Evolutionary conservation across 345 rosid genomes (phyloP).

Genomic region (Dipteronia sinensis): DNA sequence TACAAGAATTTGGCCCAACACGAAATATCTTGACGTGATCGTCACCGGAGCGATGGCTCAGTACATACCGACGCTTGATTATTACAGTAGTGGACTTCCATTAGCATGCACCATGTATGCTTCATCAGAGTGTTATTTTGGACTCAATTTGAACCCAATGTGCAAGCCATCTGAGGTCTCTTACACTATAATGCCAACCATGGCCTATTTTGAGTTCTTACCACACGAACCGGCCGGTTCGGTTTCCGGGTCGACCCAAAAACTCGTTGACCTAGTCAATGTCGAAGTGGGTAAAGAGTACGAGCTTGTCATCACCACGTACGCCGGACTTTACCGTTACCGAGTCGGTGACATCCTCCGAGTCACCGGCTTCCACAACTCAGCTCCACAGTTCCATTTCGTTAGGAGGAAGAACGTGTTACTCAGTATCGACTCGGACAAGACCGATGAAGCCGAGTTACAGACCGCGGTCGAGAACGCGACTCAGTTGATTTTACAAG

Average conservation of each 20-base stretch:
- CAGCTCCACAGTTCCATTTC: constrained; percentile 90
- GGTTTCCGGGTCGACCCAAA: constrained; percentile 18
- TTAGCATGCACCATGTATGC: constrained; percentile 97
- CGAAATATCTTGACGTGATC: constrained; percentile 86
- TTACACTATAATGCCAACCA: constrained; percentile 93
- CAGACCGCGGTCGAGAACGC: constrained; percentile 82
- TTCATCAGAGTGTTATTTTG: constrained; percentile 93
- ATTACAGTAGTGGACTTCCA: constrained; percentile 80
- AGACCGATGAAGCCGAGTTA: constrained; percentile 90
- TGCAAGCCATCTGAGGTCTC: constrained; percentile 80
- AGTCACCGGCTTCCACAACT: constrained; percentile 88
- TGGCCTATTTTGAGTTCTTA: constrained; percentile 91
- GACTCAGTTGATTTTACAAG: constrained; percentile 36
- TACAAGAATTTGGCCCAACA: constrained; percentile 83
- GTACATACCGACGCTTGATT: constrained; percentile 90
- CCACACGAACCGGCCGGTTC: constrained; percentile 51
- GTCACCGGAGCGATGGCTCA: constrained; percentile 99
- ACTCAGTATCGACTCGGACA: constrained; percentile 88
- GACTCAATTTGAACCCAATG: constrained; percentile 88
- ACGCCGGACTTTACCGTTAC: constrained; percentile 84
- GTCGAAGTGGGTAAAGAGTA: constrained; percentile 87
- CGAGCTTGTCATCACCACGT: constrained; percentile 87
- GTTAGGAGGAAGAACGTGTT: constrained; percentile 83
- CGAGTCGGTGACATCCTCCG: constrained; percentile 92
- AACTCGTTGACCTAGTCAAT: constrained; percentile 64